These are phyloP conservation scores for Penicillium sp. DNA, from an alignment of 2,329 filamentous ascomycete species.

Conservation along the genomic window DNA sequence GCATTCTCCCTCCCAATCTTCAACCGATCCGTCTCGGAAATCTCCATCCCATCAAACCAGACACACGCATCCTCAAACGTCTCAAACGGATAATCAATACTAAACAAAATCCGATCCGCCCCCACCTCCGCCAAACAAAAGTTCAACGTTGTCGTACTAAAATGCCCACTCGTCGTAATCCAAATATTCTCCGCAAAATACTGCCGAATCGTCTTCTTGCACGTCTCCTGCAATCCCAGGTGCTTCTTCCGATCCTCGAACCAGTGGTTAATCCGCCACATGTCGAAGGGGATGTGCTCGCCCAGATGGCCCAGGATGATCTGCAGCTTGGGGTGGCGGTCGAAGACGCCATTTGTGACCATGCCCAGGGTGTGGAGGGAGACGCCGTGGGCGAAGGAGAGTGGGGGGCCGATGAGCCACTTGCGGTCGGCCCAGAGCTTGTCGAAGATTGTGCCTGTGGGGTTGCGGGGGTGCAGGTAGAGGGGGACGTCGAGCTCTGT, in stretches of 20 bases:
- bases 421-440: slow-evolving; percentile 61
- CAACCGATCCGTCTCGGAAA: slow-evolving; percentile 38
- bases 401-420: slow-evolving; percentile 62
- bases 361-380: slow-evolving; percentile 58
- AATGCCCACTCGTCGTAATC: slow-evolving; percentile 47
- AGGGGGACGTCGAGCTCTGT: slow-evolving; percentile 64
- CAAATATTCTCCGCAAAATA: slow-evolving; percentile 46
- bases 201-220: slow-evolving; percentile 48
- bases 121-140: slow-evolving; percentile 45
- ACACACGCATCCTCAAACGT: slow-evolving; percentile 45
- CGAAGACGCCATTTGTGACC: slow-evolving; percentile 54
- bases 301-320: slow-evolving; percentile 53
- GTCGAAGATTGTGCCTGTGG: slow-evolving; percentile 58
- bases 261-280: slow-evolving; percentile 51
- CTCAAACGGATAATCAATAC: slow-evolving; percentile 46
- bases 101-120: slow-evolving; percentile 44
- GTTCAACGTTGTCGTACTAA: slow-evolving; percentile 42
- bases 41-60: slow-evolving; percentile 46
- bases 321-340: slow-evolving; percentile 50
- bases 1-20: slow-evolving; percentile 52
- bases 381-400: slow-evolving; percentile 61
- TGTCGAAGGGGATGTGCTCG: slow-evolving; percentile 54
- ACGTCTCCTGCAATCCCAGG: slow-evolving; percentile 39
- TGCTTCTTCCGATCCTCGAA: slow-evolving; percentile 43
- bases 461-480: slow-evolving; percentile 64